Base-by-base conservation (phyloP, 257 asterid species). In the Nicotiana noctiflora region DNA sequence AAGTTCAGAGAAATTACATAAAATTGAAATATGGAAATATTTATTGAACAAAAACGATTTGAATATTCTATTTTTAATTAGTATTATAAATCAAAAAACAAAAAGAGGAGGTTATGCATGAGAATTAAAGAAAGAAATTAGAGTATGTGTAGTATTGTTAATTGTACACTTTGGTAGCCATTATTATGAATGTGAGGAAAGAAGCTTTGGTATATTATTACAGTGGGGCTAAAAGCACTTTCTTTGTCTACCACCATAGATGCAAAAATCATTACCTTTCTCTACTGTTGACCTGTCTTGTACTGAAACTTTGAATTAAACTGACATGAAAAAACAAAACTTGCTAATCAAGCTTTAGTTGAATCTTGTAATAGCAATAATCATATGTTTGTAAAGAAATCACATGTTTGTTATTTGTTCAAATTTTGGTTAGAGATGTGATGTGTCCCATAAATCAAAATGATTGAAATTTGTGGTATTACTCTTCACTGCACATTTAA, bases 131-230 rank as follows among this genome's bases (percentile, higher is more conserved):
- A 29, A 29, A 29, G 32, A 29, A 29, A 29, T 29, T 29, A 4
- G 32, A 29, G 32, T 29, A 29, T 29, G 32, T 29, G 32, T 29
- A 29, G 32, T 29, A 29, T 29, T 29, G 32, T 29, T 29, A 29
- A 29, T 29, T 29, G 31, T 37, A 68, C 32, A 37, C 31, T 67
- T 37, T 40, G 56, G 56, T 12, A 68, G n/a, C 77, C 77, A 68
- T 68, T 68, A 40, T 40, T 68, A 40, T 68, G 57, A 68, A 68
- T 40, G 57, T 40, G 77, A 68, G n/a, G 57, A 68, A 68, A 40
- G 57, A 40, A 40, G 77, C 8, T 68, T 68, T 44, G 19, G 32
- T 70, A 70, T 70, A 70, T 70, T 34, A 70, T 70, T 21, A 70
- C 34, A 70, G 49, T 70, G 77, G 77, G 57, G 57, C 77, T 1